Base-by-base conservation (phyloP, 2,329 filamentous ascomycete species). In the Diplocarpon mali region DNA sequence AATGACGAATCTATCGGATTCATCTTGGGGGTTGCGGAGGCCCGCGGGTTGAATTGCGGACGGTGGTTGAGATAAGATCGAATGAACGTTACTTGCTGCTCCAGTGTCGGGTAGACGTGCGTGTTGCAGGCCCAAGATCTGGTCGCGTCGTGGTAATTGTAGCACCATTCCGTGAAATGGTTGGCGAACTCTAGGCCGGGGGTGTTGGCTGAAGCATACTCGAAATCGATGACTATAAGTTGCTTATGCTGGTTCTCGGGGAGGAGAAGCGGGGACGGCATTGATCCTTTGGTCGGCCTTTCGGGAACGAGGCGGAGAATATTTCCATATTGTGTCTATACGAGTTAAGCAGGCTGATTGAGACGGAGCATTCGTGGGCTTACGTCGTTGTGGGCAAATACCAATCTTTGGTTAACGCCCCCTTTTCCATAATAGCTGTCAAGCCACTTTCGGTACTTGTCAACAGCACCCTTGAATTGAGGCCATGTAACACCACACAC, bases 311-410 rank as follows among this genome's bases (percentile, higher is more conserved):
- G 64, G 31, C 89, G 86, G 40, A 98, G 78, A 51, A 98, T 92
- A 61, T 98, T 98, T 52, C 92, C 92, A 59, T 98, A 96, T 79
- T 98, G 92, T 4, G 92, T 95, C 87, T 94, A 49, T 10, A 35
- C 16, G 28, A 14, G 28, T 55, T 42, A 52, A 47, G 37, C 12
- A 37, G 9, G 36, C n/a, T 20, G 20, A 9, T 15, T 20, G 20
- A 9, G 37, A 38, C 14, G 24, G 35, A 30, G 14, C 13, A 34
- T 34, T 15, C 28, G 12, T 7, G 40, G 20, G 65, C 83, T 69
- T 66, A 93, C 88, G 72, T 98, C 92, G 58, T 95, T 95, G 63
- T 98, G 92, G n/a, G 88, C 86, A 70, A 98, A 98, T 0, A 95
- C 80, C 10, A 98, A 74, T 44, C 78, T 73, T 38, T 85, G 75